These are phyloP conservation scores for Sphagnum fallax DNA, from an alignment of 228 moss, liverwort and hornwort genomes.

Conservation along the genomic window DNA sequence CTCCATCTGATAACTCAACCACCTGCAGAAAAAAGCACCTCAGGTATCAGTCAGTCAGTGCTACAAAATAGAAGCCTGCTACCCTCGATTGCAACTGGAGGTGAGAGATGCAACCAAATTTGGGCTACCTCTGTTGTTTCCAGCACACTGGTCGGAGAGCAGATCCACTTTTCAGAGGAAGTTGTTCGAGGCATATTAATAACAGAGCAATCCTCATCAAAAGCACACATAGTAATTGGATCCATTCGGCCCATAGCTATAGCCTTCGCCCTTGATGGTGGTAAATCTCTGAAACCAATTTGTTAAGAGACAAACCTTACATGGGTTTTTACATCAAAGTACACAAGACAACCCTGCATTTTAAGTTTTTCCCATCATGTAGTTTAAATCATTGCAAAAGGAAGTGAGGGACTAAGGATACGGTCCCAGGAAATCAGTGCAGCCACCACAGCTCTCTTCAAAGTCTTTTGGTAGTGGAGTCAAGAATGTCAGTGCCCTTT, in stretches of 20 bases:
- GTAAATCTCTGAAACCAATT: constrained; percentile 29
- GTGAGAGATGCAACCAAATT: background rate
- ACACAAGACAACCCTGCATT: background rate
- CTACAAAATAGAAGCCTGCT: background rate
- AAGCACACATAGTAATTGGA: constrained; percentile 43
- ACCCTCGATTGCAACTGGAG: background rate
- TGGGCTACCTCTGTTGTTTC: background rate
- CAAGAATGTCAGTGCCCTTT: constrained; percentile 16
- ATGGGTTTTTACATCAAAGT: background rate
- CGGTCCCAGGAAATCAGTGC: constrained; percentile 52
- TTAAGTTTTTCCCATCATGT: background rate
- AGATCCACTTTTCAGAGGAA: background rate
- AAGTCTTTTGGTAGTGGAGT: constrained; percentile 35
- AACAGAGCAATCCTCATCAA: constrained; percentile 9
- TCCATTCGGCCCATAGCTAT: constrained; percentile 45
- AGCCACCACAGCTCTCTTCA: constrained; percentile 20
- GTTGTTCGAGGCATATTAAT: background rate
- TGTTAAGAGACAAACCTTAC: constrained; percentile 12
- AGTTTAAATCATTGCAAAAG: background rate
- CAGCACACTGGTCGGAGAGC: constrained; percentile 10
- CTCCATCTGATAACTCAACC: constrained; percentile 7
- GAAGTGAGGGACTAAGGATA: constrained; percentile 19
- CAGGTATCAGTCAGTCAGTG: background rate
- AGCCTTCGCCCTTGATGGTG: constrained; percentile 37
- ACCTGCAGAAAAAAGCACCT: background rate